Evolutionary conservation across 768 basidiomycete genomes (phyloP), one percentile per base, ranked within the genome.

Genomic region (Cubamyces lactineus): DNA sequence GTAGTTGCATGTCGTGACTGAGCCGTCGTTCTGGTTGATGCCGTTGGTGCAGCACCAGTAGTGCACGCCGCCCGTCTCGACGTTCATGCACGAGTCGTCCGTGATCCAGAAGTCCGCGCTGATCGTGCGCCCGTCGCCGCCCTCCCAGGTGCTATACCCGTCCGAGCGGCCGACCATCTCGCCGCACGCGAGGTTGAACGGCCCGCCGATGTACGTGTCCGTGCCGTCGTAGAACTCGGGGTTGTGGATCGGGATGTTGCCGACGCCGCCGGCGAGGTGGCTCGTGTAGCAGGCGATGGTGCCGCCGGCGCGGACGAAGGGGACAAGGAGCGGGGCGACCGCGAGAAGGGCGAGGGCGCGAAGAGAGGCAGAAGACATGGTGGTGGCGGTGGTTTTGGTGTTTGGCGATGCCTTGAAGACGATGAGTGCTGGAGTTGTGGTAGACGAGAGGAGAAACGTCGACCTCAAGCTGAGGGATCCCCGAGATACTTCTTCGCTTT

Each of bases 261-360:
- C 57, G 48, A 50, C 48, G 49, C 47, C 57, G 48, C 39, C 49
- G 5, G 24, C 16, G 48, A 59, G 28, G 42, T 28, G 43, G 28
- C 42, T 19, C 16, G 24, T 55, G 43, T 28, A 28, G 54, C 54
- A 55, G 24, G 41, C 80, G 64, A 98, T 94, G 40, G 85, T 83
- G n/a, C 92, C 92, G 3, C 91, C 89, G 2, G 92, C 54, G 42
- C 19, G 42, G 17, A 55, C 54, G 42, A 19, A 17, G 7, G 42
- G 42, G 15, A 42, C n/a, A 43, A 55, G 91, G 86, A 97, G 97
- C 2, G 94, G 93, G 3, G 93, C 77, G 47, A 96, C 94, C 71
- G 96, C 94, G 6, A 92, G 94, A 42, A 96, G 93, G 42, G 92
- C 96, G 23, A 95, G 94, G 70, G 97, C 13, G 28, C 12, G 24